phyloP scores from a whole-genome alignment of 169 alveolate species.

The Plasmodium gallinaceum region DNA sequence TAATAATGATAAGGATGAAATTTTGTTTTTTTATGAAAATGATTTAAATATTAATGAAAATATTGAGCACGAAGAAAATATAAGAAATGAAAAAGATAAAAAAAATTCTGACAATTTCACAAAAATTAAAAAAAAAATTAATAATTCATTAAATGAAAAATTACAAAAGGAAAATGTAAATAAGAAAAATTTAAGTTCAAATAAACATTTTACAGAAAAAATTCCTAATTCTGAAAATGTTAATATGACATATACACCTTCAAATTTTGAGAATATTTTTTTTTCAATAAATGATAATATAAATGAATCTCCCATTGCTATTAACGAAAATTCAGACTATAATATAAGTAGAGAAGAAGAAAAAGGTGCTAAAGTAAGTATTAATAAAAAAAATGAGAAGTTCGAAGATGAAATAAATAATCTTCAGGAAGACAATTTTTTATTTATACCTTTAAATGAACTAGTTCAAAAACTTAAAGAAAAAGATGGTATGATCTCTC shows the following conservation, averaged over 20 bases:
- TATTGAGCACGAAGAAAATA: slow-evolving; percentile 1
- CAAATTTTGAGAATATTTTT: neutral
- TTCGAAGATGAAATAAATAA: slow-evolving; percentile 18
- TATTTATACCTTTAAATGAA: slow-evolving; percentile 68
- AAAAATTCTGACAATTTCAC: no score
- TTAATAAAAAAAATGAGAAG: slow-evolving; percentile 5
- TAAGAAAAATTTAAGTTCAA: slow-evolving; percentile 3
- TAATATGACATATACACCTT: neutral
- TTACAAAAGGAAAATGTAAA: neutral
- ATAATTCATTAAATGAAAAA: neutral
- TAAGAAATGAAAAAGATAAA: neutral
- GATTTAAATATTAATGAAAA: neutral
- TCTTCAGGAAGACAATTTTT: slow-evolving; percentile 41
- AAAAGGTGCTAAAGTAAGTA: neutral
- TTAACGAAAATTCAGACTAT: neutral
- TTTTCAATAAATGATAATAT: slow-evolving; percentile 1
- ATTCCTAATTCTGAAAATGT: neutral
- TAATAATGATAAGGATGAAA: slow-evolving; percentile 4
- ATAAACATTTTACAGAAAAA: neutral
- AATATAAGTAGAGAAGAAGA: slow-evolving; percentile 6
- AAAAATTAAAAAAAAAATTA: neutral
- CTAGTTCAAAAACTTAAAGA: slow-evolving; percentile 64
- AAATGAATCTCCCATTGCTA: neutral
- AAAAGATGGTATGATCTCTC: slow-evolving; percentile 31
- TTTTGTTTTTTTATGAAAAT: neutral